A percentile compares a stretch with the other conserved stretches of the same genome.
Evolutionary conservation across 805 yeast genomes (phyloP).

Genomic region (Cyberlindnera japonica): DNA sequence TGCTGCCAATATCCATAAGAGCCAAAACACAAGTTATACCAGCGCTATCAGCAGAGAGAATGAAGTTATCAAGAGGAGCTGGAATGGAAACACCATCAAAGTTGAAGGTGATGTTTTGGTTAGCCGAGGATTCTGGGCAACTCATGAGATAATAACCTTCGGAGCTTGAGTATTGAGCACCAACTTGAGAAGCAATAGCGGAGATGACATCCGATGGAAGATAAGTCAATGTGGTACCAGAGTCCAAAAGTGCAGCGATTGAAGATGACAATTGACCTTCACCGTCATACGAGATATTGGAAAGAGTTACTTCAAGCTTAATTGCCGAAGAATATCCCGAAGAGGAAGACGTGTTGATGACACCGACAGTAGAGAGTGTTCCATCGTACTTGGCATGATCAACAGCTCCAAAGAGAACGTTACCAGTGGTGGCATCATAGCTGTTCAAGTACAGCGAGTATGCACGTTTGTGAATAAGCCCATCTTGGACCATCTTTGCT

Average conservation of each 20-base stretch:
- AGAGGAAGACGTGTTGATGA: conserved; percentile 31
- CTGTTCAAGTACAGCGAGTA: conserved; percentile 62
- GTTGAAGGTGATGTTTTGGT: conserved; percentile 31
- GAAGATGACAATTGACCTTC: conserved; percentile 5
- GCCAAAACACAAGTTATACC: conserved; percentile 43
- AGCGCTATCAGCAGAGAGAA: conserved; percentile 24
- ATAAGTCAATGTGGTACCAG: conserved; percentile 43
- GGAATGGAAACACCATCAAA: conserved; percentile 56
- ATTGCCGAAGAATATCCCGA: conserved; percentile 36
- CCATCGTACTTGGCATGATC: conserved; percentile 64
- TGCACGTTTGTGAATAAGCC: conserved; percentile 49
- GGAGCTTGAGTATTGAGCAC: conserved; percentile 39
- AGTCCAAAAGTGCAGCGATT: conserved; percentile 39
- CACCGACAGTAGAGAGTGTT: conserved; percentile 43
- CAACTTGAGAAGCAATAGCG: conserved; percentile 36
- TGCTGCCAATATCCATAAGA: conserved; percentile 32
- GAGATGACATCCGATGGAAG: conserved; percentile 37
- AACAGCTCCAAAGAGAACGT: conserved; percentile 69
- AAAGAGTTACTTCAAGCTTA: conserved; percentile 45
- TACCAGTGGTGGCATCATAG: conserved; percentile 40
- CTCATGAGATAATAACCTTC: conserved; percentile 44
- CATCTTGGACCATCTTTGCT: conserved; percentile 50
- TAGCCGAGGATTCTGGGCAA: conserved; percentile 32
- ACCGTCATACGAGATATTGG: conserved; percentile 14
- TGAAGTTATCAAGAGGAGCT: conserved; percentile 42